Conservation (phyloP, 2,329 filamentous ascomycete genomes). For the Coniella vitis region DNA sequence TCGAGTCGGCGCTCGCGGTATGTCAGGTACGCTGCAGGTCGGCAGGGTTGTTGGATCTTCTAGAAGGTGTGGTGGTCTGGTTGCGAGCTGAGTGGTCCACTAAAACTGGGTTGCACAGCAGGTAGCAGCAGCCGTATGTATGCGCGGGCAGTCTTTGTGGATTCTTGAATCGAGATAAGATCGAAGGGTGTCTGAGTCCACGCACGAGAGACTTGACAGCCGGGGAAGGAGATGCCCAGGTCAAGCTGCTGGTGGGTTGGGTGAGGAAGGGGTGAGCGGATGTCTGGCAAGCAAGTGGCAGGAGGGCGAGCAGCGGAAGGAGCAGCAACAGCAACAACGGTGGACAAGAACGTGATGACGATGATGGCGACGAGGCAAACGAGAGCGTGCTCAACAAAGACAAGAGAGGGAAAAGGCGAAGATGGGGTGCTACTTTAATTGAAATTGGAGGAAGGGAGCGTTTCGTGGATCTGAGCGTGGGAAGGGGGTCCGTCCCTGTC, state of each 20-base stretch:
- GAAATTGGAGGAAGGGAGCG: slow-evolving; percentile 13
- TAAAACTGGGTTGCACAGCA: slow-evolving; percentile 8
- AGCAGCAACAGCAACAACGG: neutral
- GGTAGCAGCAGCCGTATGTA: neutral
- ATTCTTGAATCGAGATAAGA: slow-evolving; percentile 1
- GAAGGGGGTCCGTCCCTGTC: slow-evolving; percentile 18
- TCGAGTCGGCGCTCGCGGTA: slow-evolving; percentile 2
- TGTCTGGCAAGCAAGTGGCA: neutral
- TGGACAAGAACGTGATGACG: neutral
- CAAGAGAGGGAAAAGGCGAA: slow-evolving; percentile 5
- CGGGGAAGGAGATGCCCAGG: neutral
- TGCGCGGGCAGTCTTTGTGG: neutral
- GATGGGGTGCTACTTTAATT: slow-evolving; percentile 12
- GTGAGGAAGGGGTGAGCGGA: neutral
- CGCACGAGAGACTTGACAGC: slow-evolving; percentile 3
- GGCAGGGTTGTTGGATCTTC: slow-evolving; percentile 9
- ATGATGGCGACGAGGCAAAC: neutral
- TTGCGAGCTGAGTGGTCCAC: slow-evolving; percentile 12
- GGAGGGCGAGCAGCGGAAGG: slow-evolving; percentile 8
- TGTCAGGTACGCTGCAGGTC: slow-evolving; percentile 18
- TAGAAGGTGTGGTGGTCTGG: slow-evolving; percentile 10
- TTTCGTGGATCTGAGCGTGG: slow-evolving; percentile 16
- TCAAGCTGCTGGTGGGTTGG: neutral
- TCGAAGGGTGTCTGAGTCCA: neutral
- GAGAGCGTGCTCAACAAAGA: neutral